Evolutionary conservation across 768 basidiomycete genomes (phyloP).

Genomic region (Kockovaella imperatae): DNA sequence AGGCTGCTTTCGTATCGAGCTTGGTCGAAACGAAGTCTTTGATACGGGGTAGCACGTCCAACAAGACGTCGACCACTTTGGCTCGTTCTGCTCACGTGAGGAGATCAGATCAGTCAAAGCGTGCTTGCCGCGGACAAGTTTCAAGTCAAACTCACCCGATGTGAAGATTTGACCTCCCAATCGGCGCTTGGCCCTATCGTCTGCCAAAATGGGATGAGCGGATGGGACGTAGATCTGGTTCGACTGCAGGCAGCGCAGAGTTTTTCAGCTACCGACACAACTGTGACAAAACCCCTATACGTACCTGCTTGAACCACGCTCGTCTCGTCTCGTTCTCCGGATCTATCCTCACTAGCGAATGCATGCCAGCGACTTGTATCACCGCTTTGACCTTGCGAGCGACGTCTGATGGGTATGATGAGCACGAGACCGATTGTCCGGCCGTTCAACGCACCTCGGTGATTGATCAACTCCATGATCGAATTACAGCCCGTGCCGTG

Average conservation of each 20-base stretch:
- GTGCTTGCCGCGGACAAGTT: not conserved
- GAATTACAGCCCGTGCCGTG: conserved; percentile 76
- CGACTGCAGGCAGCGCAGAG: conserved; percentile 11
- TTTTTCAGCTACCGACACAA: not conserved
- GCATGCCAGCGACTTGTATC: conserved; percentile 67
- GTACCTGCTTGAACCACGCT: conserved; percentile 66
- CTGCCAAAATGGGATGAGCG: conserved; percentile 49
- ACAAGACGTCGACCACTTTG: conserved; percentile 68
- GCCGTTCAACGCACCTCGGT: conserved; percentile 57
- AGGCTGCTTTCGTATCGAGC: too few relatives aligned
- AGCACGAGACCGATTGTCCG: conserved; percentile 30
- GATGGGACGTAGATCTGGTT: conserved; percentile 53
- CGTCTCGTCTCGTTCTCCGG: conserved; percentile 53
- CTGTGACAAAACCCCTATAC: too few relatives aligned
- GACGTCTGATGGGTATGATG: conserved; percentile 48
- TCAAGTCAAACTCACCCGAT: conserved; percentile 50
- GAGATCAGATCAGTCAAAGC: not conserved
- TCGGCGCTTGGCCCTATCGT: conserved; percentile 51
- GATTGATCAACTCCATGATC: conserved; percentile 64
- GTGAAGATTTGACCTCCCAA: conserved; percentile 58
- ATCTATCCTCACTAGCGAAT: conserved; percentile 39
- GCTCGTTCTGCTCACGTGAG: conserved; percentile 52
- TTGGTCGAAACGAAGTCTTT: conserved; percentile 50
- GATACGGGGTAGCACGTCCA: conserved; percentile 59
- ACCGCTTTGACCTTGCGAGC: conserved; percentile 62